phyloP scores from a whole-genome alignment of 257 asterid species.

The Solanum pinnatisectum region DNA sequence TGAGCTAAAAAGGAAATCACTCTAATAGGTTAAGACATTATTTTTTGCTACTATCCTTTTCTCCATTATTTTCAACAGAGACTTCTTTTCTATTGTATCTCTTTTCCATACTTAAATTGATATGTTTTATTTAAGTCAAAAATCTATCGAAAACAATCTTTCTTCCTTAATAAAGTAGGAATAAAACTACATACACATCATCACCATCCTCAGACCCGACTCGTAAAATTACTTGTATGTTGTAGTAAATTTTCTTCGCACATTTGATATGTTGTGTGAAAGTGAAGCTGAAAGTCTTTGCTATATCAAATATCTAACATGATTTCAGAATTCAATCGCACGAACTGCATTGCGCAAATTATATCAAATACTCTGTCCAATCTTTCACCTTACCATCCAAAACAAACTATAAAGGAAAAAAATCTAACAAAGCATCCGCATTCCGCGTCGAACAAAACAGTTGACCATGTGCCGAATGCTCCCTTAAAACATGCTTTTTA shows the following conservation, averaged over 20 bases:
- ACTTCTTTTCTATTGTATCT: neutral
- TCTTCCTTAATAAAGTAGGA: neutral
- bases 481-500: neutral
- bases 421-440: neutral
- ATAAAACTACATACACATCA: neutral
- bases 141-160: neutral
- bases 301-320: neutral
- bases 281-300: neutral
- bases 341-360: neutral
- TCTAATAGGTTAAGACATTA: too few relatives aligned
- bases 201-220: neutral
- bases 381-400: neutral
- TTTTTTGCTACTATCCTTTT: too few relatives aligned
- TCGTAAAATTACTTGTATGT: neutral
- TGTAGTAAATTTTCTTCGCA: neutral
- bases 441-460: neutral
- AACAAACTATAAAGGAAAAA: too few relatives aligned
- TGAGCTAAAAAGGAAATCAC: neutral
- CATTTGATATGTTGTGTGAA: neutral
- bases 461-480: neutral
- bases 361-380: neutral
- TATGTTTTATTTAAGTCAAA: neutral
- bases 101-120: neutral
- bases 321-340: neutral
- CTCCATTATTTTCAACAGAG: neutral